Evolutionary conservation across 2,329 filamentous ascomycete genomes (phyloP).

Genomic region (Cercospora sp.): DNA sequence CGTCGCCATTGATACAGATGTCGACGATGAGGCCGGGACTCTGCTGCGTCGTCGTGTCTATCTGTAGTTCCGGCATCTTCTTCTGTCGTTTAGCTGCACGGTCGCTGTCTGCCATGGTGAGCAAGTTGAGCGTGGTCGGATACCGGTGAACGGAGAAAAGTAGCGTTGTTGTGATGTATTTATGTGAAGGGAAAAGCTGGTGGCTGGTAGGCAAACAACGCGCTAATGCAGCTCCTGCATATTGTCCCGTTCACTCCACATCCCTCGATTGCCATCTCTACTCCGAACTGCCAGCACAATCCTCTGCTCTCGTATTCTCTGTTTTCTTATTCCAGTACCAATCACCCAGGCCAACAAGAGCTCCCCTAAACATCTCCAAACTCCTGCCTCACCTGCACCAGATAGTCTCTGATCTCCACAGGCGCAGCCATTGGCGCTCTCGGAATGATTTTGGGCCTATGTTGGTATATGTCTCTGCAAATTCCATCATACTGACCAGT

Average conservation of each 20-base stretch:
- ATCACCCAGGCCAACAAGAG: not conserved
- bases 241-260: not conserved
- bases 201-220: not conserved
- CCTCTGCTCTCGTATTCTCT: not conserved
- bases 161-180: not conserved
- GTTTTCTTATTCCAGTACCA: not conserved
- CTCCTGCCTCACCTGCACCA: not conserved
- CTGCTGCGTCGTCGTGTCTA: constrained; percentile 1
- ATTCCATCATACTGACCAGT: not conserved
- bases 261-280: not conserved
- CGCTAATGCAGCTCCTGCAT: not conserved
- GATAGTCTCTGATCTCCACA: not conserved
- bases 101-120: constrained; percentile 17
- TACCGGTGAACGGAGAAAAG: not conserved
- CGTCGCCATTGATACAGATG: constrained; percentile 21
- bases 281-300: not conserved
- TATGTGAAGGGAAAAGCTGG: not conserved
- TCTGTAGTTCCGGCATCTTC: constrained; percentile 9
- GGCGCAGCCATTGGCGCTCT: too few species aligned
- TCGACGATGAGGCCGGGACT: constrained; percentile 14
- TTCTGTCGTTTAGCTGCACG: constrained; percentile 21
- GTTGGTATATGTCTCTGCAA: too few species aligned
- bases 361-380: not conserved
- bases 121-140: not conserved
- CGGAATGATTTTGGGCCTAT: not conserved